Conservation (phyloP, 768 basidiomycete genomes). For the Trametes coccinea region DNA sequence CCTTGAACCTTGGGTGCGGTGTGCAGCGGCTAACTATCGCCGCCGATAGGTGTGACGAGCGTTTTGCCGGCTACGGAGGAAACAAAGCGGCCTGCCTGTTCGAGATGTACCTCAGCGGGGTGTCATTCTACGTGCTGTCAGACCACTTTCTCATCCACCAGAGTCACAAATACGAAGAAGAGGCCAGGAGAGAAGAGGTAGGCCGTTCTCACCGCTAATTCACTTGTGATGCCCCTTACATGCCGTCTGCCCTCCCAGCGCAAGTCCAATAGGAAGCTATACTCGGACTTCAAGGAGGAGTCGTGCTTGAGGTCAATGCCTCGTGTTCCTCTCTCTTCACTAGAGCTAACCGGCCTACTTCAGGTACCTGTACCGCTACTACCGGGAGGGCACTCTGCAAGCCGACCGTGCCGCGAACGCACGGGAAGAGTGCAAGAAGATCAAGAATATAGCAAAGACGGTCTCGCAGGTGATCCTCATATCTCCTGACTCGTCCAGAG, state of each 20-base stretch:
- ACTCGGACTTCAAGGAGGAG: constrained; percentile 79
- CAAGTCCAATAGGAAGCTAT: constrained; percentile 73
- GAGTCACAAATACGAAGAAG: constrained; percentile 80
- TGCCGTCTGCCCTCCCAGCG: constrained; percentile 43
- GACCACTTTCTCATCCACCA: constrained; percentile 92
- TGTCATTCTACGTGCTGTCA: constrained; percentile 78
- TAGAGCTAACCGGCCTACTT: not conserved
- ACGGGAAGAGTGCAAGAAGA: constrained; percentile 63
- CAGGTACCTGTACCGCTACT: constrained; percentile 66
- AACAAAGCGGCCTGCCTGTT: constrained; percentile 93
- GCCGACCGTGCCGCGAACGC: constrained; percentile 54
- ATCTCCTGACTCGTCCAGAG: not conserved
- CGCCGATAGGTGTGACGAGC: constrained; percentile 78
- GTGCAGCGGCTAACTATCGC: constrained; percentile 10
- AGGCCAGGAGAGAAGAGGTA: constrained; percentile 70
- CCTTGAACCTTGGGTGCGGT: not conserved
- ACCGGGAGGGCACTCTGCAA: constrained; percentile 50
- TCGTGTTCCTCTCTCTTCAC: not conserved
- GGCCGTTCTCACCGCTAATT: constrained; percentile 6
- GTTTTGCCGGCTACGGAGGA: constrained; percentile 88
- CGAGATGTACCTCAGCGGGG: constrained; percentile 87
- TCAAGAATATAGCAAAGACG: constrained; percentile 50
- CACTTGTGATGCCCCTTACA: not conserved
- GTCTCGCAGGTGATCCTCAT: constrained; percentile 37
- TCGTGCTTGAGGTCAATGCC: constrained; percentile 59